phyloP scores from a whole-genome alignment of 306 rosid species.

The Fagus sylvatica region DNA sequence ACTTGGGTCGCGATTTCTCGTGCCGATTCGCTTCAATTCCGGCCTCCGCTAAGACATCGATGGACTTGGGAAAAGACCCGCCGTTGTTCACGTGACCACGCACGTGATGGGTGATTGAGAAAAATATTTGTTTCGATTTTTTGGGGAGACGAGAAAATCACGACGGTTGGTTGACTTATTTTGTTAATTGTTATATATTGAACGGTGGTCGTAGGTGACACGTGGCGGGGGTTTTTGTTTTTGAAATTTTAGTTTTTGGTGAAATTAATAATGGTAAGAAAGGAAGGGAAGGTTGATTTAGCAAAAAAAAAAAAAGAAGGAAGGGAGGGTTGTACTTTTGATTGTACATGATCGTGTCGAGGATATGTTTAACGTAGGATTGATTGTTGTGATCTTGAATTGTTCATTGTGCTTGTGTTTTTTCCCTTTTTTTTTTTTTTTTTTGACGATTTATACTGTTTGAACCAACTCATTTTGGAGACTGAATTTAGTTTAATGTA shows the following conservation, averaged over 20 bases:
- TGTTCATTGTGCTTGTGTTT: too few relatives aligned
- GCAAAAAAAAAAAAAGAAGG: too few relatives aligned
- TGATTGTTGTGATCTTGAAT: too few relatives aligned
- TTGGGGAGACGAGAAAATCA: not conserved
- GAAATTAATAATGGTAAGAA: not conserved
- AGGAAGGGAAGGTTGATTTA: not conserved
- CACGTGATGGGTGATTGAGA: not conserved
- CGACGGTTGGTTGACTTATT: not conserved
- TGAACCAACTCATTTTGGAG: too few relatives aligned
- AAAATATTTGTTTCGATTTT: not conserved
- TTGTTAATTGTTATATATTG: not conserved
- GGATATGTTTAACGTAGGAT: too few relatives aligned
- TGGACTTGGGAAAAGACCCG: constrained; percentile 46
- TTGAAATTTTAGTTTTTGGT: not conserved
- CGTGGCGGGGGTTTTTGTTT: not conserved
- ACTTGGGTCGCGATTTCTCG: constrained; percentile 44
- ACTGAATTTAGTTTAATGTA: too few relatives aligned
- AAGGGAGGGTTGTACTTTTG: too few relatives aligned
- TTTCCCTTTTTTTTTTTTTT: too few relatives aligned
- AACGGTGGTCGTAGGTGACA: not conserved
- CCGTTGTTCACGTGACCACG: constrained; percentile 32
- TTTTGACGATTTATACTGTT: too few relatives aligned
- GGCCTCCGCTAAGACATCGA: constrained; percentile 41
- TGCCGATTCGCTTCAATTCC: constrained; percentile 56
- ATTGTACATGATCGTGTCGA: too few relatives aligned